Base-by-base conservation (phyloP, 768 basidiomycete species). In the Phaffia australis region DNA sequence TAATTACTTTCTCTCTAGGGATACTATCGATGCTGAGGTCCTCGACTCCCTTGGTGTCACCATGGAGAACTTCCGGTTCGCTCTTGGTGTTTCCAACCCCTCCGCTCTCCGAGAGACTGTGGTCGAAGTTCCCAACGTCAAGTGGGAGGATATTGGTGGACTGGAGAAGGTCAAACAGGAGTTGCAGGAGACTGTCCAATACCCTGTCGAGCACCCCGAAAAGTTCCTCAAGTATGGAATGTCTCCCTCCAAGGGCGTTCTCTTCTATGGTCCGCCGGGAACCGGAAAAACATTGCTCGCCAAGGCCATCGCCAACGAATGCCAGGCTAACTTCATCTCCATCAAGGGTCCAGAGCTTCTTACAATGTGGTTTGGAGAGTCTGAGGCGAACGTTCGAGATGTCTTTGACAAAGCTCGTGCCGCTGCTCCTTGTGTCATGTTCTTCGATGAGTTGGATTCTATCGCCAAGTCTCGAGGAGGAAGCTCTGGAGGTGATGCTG, bases 161-260 rank as follows among this genome's bases (percentile, higher is more conserved):
- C 84, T 99, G 79, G 93, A 95, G 68, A 98, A 98, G 79, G 95
- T 99, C 87, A 98, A 99, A 81, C 85, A 84, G 79, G 95, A 99
- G 79, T 82, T 99, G 63, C 95, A 99, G 76, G 95, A 99, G 80
- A 99, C 95, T 15, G 94, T 99, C 0, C 94, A 98, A 76, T 99
- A 99, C 81, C 95, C 95, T 61, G 95, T 98, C 77, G 95, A 99
- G 78, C 95, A 98, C 76, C 95, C 95, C 69, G 95, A 99, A 77
- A 99, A 99, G 81, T 99, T 98, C 91, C 82, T 99, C 87, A 99
- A 99, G 81, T 99, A 99, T 74, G 95, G 95, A 72, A 98, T 99
- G 95, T 91, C 90, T 30, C 94, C 95, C 5, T 94, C 91, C 46
- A 98, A 98, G 81, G 95, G 95, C 85, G 95, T 99, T 56, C 79